phyloP scores from a whole-genome alignment of 2,329 filamentous ascomycete species.

The Pestalotiopsis sp. region DNA sequence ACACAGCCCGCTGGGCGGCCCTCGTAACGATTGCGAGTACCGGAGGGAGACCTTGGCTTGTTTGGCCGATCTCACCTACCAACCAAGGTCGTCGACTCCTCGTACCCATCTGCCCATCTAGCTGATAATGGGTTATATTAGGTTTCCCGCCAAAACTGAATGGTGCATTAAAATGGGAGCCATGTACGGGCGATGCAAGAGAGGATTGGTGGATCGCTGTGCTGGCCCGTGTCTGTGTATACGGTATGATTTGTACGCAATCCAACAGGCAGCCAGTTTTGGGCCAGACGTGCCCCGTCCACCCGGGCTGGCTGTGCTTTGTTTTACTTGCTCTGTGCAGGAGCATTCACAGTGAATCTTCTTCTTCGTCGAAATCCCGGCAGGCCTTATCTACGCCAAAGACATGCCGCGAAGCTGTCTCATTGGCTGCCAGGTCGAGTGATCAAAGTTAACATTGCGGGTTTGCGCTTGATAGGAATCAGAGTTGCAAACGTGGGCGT shows the following conservation, averaged over 20 bases:
- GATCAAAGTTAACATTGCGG: neutral
- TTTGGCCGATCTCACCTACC: neutral
- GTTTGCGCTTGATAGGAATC: neutral
- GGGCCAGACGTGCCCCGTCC: neutral
- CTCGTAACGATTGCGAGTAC: neutral
- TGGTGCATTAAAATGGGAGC: neutral
- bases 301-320: neutral
- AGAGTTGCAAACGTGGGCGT: neutral
- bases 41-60: neutral
- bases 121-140: conserved; percentile 1
- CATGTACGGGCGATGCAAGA: neutral
- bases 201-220: neutral
- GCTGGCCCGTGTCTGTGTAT: neutral
- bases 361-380: neutral
- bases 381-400: neutral
- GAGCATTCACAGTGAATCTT: neutral
- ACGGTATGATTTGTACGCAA: neutral
- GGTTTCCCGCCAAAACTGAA: conserved; percentile 11
- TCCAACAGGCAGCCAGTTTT: neutral
- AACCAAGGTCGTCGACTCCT: too few species aligned
- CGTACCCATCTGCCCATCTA: neutral
- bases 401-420: neutral
- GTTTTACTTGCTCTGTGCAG: neutral
- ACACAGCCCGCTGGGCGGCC: neutral
- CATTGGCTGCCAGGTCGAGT: neutral